Base-by-base conservation (phyloP, 768 basidiomycete species). In the Tulasnella sp. region DNA sequence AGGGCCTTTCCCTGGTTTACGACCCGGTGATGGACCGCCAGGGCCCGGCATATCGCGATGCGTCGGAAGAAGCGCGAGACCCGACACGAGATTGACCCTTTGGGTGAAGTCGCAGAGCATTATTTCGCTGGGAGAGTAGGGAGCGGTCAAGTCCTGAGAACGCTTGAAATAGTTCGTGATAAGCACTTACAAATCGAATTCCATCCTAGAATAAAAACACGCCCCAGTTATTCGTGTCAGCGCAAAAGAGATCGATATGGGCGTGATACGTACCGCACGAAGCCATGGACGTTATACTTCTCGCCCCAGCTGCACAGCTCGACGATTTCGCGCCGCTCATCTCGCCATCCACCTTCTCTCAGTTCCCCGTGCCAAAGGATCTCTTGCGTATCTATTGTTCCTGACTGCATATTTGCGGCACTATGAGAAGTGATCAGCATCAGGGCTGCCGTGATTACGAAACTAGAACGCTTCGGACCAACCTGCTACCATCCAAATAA, bases 401-500 rank as follows among this genome's bases (percentile, higher is more conserved):
- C 80, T 0, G 75, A 60, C 12, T 28, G 46, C 75, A 80, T 76
- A 31, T 81, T 78, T 60, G 75, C 75, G 6, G 80, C 80, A 28
- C 73, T 72, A 20, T 54, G 20, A 34, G 12, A 24, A 3, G 31
- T 5, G 24, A 34, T 50, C 34, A 7, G 7, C 54, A 34, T 34
- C 31, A 20, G 22, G 74, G 12, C 12, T 6, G 74, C 40, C 34
- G n/a, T 16, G 44, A 58, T 11, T n/a, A 48, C 28, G 46, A 44
- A 76, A 20, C 28, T n/a, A 22, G n/a, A 14, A n/a, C 20, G 41
- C 12, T 75, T 22, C 75, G 0, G 75, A 44, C 76, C 7, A 6
- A 50, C 76, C 76, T 78, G 58, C 77, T 78, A 31, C 80, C 80
- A 31, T 81, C 80, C 40, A 81, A 78, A 60, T 81, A 81, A 42